Base-by-base conservation (phyloP, 495 filamentous ascomycete species). In the Hypoxylon intermedium region DNA sequence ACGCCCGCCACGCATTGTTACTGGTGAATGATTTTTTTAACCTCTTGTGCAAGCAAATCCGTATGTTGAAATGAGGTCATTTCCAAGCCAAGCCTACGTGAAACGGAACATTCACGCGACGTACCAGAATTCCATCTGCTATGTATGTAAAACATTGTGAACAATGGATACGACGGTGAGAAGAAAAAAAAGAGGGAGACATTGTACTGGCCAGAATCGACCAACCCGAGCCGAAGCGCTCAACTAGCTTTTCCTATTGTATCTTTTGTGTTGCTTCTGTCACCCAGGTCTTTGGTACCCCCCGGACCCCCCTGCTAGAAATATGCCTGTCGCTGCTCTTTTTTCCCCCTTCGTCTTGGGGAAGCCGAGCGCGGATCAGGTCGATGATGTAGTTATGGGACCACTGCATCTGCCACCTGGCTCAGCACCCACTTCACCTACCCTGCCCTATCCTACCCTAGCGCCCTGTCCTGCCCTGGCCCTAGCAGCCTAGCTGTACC, bases 341-440 rank as follows among this genome's bases (percentile, higher is more conserved):
- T 53, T 49, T 48, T 53, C 15, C 48, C n/a, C 45, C 38, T 36
- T 67, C 63, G 58, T 67, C 63, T 67, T 62, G 63, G 63, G 63
- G 63, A 63, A 67, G 63, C 63, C 63, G 58, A 60, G 53, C 53
- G 58, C 53, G 58, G 63, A 67, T 67, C 63, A 58, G 58, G 52
- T 53, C 53, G 58, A 67, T 67, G 63, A 67, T 67, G 63, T 67
- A 67, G 63, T 67, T 67, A 67, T 67, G 63, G 63, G 63, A 67
- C 58, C 63, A 67, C 63, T 42, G 16, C 48, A 62, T 58, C 58
- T 62, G 63, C 63, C 63, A 63, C 58, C 63, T 67, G 58, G 63
- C 62, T 67, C 47, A 63, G 63, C 47, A 61, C 37, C 58, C 58
- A 53, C 63, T 30, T 54, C 30, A 5, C 49, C 31, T 60, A 42